These are phyloP conservation scores for Microbotryum lychnidis-dioicae DNA, from an alignment of 1,284 basidiomycete genomes.

Conservation along the genomic window DNA sequence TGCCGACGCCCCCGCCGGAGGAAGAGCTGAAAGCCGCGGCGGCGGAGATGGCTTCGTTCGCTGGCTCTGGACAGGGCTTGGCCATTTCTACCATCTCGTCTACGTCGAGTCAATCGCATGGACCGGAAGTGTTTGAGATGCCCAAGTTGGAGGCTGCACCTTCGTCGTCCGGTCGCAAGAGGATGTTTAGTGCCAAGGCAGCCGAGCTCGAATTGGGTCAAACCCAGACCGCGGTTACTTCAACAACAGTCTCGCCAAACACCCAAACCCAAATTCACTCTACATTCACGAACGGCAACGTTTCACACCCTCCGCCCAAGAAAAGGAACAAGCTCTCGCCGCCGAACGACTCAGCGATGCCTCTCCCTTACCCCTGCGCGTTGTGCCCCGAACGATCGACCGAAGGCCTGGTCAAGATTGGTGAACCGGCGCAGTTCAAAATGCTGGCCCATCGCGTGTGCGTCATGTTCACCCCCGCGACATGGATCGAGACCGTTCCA, in stretches of 20 bases:
- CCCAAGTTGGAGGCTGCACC: too few relatives aligned
- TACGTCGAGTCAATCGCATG: too few relatives aligned
- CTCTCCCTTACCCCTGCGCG: slow-evolving; percentile 34
- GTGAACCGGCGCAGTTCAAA: slow-evolving; percentile 17
- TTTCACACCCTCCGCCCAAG: not conserved
- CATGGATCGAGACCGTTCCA: slow-evolving; percentile 32
- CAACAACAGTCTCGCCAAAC: not conserved
- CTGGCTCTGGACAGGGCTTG: too few relatives aligned
- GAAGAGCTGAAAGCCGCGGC: slow-evolving; percentile 1
- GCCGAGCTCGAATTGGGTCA: too few relatives aligned
- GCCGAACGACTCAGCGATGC: not conserved
- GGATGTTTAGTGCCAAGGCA: too few relatives aligned
- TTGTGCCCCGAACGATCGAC: slow-evolving; percentile 39
- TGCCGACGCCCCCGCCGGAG: not conserved
- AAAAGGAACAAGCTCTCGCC: not conserved
- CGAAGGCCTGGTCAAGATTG: slow-evolving; percentile 32
- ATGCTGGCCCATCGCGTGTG: slow-evolving; percentile 18
- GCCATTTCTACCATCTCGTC: too few relatives aligned
- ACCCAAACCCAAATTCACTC: not conserved
- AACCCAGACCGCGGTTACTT: too few relatives aligned
- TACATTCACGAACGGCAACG: not conserved
- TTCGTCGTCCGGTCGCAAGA: too few relatives aligned
- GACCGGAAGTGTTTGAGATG: too few relatives aligned
- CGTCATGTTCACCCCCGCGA: slow-evolving; percentile 29
- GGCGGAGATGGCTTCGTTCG: too few relatives aligned